Percentiles rank a stretch among this genome's conserved stretches.
phyloP scores from a whole-genome alignment of 345 rosid species.

The Camelina neglecta region DNA sequence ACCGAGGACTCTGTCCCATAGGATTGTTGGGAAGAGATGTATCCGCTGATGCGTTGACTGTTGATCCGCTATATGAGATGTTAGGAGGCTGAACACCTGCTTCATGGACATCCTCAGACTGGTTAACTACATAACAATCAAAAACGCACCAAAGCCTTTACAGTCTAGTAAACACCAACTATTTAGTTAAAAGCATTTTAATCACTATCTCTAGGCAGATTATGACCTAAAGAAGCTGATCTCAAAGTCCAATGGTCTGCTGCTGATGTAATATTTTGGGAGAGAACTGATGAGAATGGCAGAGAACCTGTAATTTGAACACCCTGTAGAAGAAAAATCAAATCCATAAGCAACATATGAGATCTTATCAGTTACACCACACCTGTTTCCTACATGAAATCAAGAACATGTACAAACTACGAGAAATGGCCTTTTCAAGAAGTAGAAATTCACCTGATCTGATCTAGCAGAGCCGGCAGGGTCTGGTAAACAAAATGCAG shows the following conservation, averaged over 20 bases:
- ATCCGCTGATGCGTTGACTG: neutral
- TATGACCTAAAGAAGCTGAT: conserved; percentile 31
- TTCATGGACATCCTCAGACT: neutral
- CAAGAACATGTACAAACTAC: neutral
- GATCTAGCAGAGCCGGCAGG: conserved; percentile 19
- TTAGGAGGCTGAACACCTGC: conserved; percentile 33
- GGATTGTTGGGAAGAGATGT: conserved; percentile 23
- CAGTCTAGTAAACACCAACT: conserved; percentile 9
- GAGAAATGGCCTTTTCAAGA: neutral
- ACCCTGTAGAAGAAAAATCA: conserved; percentile 15
- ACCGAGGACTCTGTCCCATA: conserved; percentile 16
- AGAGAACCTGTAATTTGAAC: conserved; percentile 11
- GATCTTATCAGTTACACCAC: neutral
- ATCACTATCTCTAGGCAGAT: neutral
- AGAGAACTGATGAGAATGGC: conserved; percentile 4
- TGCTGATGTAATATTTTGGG: neutral
- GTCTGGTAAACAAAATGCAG: neutral
- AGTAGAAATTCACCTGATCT: conserved; percentile 28
- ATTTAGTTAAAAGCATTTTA: neutral
- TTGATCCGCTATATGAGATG: conserved; percentile 9
- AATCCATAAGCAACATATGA: neutral
- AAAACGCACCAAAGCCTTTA: neutral
- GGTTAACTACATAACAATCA: conserved; percentile 9
- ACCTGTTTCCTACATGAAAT: neutral
- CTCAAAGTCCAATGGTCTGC: conserved; percentile 21